Evolutionary conservation across 352 stramenopile species (phyloP), one percentile per base, ranked within the genome.

Genomic region (Phytopythium helicoides): DNA sequence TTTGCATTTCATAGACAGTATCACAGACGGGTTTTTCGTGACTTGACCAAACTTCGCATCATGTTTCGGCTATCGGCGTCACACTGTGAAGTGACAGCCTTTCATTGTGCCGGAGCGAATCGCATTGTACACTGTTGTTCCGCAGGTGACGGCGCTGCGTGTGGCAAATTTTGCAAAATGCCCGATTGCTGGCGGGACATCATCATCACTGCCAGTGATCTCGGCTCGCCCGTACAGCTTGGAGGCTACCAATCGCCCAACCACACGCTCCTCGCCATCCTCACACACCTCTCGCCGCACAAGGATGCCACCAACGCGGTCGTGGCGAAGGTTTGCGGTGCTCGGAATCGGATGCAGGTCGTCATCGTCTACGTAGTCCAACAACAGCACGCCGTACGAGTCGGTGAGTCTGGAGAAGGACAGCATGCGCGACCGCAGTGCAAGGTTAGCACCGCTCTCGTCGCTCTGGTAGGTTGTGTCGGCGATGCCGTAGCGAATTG

Each of bases 251-350:
- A 33, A 33, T 10, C 28, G 28, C 28, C 28, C 28, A 9, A 73
- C 61, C 9, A 73, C 60, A 14, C 65, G 65, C 42, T 73, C 54
- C 8, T 68, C n/a, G 18, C 65, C 65, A 37, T 73, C 65, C 23
- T 61, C 62, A 33, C 65, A 73, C 23, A 64, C 52, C 36, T 73
- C 65, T 22, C 47, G 61, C 12, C 61, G 60, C 28, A 71, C 65
- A 9, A 73, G 52, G 23, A 71, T 47, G 47, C 65, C 48, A 48
- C 48, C 59, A 15, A 44, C 45, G 36, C 52, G 35, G 37, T 60
- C 38, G 23, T 54, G 48, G 6, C 44, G 60, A 26, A 62, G 14
- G 41, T 40, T 50, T 3, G 37, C 22, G 21, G 31, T 35, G 25
- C 56, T 54, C 1, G 34, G 38, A 19, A 56, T 34, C 38, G 60